phyloP scores from a whole-genome alignment of 164 flowering plant species.

The Malania oleifera region DNA sequence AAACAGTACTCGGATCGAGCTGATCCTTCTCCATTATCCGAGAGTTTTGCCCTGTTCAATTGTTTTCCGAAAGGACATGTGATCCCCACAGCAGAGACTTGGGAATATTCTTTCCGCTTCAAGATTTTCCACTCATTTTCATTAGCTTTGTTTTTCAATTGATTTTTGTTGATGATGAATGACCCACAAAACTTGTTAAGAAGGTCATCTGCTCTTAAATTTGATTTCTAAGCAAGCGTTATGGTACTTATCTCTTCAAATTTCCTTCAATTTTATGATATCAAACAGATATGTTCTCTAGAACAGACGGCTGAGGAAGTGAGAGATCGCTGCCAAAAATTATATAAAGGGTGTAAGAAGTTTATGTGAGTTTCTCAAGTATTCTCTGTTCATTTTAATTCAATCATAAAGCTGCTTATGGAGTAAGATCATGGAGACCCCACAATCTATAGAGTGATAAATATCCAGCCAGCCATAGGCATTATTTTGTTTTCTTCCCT shows the following conservation, averaged over 20 bases:
- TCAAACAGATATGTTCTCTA: conserved; percentile 50
- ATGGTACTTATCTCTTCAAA: neutral
- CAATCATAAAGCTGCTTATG: too few relatives aligned
- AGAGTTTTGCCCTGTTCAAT: neutral
- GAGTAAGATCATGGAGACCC: too few relatives aligned
- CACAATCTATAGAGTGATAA: too few relatives aligned
- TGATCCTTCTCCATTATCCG: neutral
- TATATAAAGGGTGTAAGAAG: conserved; percentile 66
- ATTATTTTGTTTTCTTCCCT: too few relatives aligned
- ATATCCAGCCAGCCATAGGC: too few relatives aligned
- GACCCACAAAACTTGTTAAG: neutral
- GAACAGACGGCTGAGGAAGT: conserved; percentile 69
- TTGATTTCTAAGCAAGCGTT: neutral
- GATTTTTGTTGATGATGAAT: neutral
- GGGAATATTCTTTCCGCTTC: neutral
- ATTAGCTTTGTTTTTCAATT: neutral
- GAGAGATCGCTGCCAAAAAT: conserved; percentile 75
- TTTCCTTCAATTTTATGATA: neutral
- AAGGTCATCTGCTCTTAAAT: neutral
- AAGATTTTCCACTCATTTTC: too few relatives aligned
- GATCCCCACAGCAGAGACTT: neutral
- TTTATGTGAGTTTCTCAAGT: conserved; percentile 48
- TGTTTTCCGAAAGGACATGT: neutral
- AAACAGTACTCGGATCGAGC: neutral
- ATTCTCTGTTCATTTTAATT: neutral